Conservation (phyloP, 306 rosid species). For the Acmispon strigosus region DNA sequence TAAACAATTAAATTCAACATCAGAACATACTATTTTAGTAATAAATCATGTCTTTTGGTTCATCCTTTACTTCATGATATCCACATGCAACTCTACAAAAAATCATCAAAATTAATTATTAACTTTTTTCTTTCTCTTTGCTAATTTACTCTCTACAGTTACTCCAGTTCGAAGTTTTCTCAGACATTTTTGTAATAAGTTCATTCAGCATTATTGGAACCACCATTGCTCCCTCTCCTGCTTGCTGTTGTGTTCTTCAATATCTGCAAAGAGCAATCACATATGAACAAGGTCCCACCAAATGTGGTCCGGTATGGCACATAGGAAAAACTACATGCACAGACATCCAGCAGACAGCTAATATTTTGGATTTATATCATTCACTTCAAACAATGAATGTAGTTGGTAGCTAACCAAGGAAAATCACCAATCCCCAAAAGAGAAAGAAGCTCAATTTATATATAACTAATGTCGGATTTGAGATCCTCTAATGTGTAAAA, state of each 20-base stretch:
- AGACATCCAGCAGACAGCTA: too few relatives aligned
- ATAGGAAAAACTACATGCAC: background rate
- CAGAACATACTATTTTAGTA: too few relatives aligned
- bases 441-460: too few relatives aligned
- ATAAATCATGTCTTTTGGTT: background rate
- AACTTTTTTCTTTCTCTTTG: background rate
- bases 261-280: constrained; percentile 45
- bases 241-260: constrained; percentile 94
- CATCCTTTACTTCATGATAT: background rate
- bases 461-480: too few relatives aligned
- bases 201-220: constrained; percentile 38
- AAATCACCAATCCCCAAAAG: too few relatives aligned
- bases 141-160: background rate
- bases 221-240: constrained; percentile 59
- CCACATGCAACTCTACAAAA: constrained; percentile 19
- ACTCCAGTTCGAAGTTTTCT: background rate
- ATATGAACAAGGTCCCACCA: background rate
- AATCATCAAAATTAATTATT: constrained; percentile 15
- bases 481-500: too few relatives aligned
- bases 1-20: too few relatives aligned
- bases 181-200: background rate
- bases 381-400: too few relatives aligned
- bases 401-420: too few relatives aligned
- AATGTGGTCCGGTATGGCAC: background rate
- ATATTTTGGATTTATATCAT: background rate